Percentiles rank a stretch among this genome's conserved stretches.
These are phyloP conservation scores for Hericium alpestre DNA, from an alignment of 768 basidiomycete species.

Conservation along the genomic window DNA sequence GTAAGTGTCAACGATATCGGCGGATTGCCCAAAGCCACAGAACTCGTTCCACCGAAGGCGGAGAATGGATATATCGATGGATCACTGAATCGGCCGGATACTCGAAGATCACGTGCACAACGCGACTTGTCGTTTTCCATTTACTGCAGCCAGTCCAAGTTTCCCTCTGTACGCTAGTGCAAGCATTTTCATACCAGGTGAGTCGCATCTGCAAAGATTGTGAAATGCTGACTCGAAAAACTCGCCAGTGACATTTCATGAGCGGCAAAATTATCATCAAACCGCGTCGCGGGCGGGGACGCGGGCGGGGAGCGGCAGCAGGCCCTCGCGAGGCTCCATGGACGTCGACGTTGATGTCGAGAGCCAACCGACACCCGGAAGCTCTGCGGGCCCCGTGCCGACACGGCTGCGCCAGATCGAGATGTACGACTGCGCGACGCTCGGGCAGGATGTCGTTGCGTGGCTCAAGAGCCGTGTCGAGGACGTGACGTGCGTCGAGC, in stretches of 20 bases:
- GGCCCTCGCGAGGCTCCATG: neutral
- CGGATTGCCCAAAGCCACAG: too few species aligned
- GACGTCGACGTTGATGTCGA: neutral
- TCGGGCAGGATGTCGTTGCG: constrained; percentile 59
- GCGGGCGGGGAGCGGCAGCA: neutral
- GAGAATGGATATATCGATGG: too few species aligned
- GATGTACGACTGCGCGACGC: constrained; percentile 51
- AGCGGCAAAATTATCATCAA: neutral
- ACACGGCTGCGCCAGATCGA: constrained; percentile 47
- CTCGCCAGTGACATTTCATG: neutral
- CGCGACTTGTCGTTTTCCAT: too few species aligned
- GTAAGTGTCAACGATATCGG: too few species aligned
- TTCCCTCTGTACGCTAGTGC: too few species aligned
- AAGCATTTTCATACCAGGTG: too few species aligned
- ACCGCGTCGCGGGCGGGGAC: neutral
- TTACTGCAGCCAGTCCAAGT: too few species aligned
- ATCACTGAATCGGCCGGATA: too few species aligned
- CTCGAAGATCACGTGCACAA: too few species aligned
- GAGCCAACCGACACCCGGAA: neutral
- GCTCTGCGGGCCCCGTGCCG: constrained; percentile 30
- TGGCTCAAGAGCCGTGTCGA: constrained; percentile 57
- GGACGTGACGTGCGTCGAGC: constrained; percentile 53
- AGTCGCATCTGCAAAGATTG: too few species aligned
- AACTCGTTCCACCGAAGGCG: too few species aligned
- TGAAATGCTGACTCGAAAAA: neutral